Evolutionary conservation across 176 grass and related monocot genomes (phyloP), one percentile per base, ranked within the genome.

Genomic region (Oryza punctata): DNA sequence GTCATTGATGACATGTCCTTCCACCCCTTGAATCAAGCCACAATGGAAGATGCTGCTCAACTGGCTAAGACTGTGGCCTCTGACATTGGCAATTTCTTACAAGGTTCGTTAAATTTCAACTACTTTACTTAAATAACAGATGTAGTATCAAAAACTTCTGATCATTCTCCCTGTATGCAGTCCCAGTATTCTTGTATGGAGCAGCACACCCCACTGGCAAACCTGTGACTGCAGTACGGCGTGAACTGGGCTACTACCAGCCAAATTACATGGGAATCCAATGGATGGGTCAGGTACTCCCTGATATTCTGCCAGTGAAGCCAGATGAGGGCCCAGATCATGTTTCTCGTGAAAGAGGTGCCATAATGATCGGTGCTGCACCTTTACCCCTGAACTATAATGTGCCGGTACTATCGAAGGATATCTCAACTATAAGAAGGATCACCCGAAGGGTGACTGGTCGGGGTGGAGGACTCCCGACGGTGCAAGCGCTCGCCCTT

Each of bases 131-230:
- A 33, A 26, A 21, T 21, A 71, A 64, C 28, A 66, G 13, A 29
- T 4, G 6, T 70, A 15, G 50, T 29, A 19, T 60, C 11, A 3
- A 65, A 29, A 12, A n/a, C 35, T 63, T 47, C 25, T 85, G 21
- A 49, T 43, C 16, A 5, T 78, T 11, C 27, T 67, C 14, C 6
- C 26, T 73, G 15, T 78, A 65, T 86, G 82, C 81, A 97, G 94
- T 97, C 12, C 94, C 94, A 9, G 83, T 91, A 10, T 97, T 91
- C 79, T 76, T 92, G 2, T 97, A 97, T 57, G 94, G 68, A 25
- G 91, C 89, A 71, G 91, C 91, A 25, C 89, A 91, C 78, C 73
- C 81, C 3, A 81, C 38, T 2, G 66, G 89, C 41, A 90, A 77
- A 70, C 65, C 89, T 19, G 81, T 76, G 6, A 82, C 76, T 75